Percentiles rank a stretch among this genome's conserved stretches.
Evolutionary conservation across 2,329 filamentous ascomycete species (phyloP).

Genomic region (Nemania serpens): DNA sequence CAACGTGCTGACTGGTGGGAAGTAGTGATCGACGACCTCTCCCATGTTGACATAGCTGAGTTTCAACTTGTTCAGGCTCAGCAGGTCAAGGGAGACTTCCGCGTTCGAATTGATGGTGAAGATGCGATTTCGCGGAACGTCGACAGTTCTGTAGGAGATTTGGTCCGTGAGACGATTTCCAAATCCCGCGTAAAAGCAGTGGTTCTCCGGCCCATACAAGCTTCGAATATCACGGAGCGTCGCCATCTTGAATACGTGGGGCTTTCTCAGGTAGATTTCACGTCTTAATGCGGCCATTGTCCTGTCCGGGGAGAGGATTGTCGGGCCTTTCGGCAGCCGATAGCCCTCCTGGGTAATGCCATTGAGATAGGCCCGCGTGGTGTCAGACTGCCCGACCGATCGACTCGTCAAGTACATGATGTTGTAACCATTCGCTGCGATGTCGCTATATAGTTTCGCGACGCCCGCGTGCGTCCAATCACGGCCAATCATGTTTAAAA

Average conservation of each 20-base stretch:
- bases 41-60: slow-evolving; percentile 97
- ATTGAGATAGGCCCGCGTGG: slow-evolving; percentile 84
- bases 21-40: slow-evolving; percentile 97
- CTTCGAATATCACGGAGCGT: slow-evolving; percentile 92
- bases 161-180: slow-evolving; percentile 96
- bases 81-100: slow-evolving; percentile 87
- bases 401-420: slow-evolving; percentile 97
- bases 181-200: slow-evolving; percentile 95
- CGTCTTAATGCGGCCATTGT: slow-evolving; percentile 91
- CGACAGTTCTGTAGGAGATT: slow-evolving; percentile 92
- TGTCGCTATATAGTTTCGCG: slow-evolving; percentile 96
- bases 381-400: slow-evolving; percentile 91
- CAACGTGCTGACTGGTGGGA: slow-evolving; percentile 86
- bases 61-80: slow-evolving; percentile 92
- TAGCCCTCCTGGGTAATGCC: slow-evolving; percentile 89
- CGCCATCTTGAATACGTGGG: slow-evolving; percentile 99
- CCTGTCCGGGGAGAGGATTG: slow-evolving; percentile 91
- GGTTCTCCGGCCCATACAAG: slow-evolving; percentile 76
- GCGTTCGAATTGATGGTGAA: slow-evolving; percentile 99
- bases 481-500: slow-evolving; percentile 93
- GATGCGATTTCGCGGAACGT: slow-evolving; percentile 90
- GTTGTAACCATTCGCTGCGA: slow-evolving; percentile 94
- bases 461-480: slow-evolving; percentile 98
- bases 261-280: slow-evolving; percentile 93
- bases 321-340: slow-evolving; percentile 84